phyloP scores from a whole-genome alignment of 495 filamentous ascomycete species.

The Hypoxylon perforatum region DNA sequence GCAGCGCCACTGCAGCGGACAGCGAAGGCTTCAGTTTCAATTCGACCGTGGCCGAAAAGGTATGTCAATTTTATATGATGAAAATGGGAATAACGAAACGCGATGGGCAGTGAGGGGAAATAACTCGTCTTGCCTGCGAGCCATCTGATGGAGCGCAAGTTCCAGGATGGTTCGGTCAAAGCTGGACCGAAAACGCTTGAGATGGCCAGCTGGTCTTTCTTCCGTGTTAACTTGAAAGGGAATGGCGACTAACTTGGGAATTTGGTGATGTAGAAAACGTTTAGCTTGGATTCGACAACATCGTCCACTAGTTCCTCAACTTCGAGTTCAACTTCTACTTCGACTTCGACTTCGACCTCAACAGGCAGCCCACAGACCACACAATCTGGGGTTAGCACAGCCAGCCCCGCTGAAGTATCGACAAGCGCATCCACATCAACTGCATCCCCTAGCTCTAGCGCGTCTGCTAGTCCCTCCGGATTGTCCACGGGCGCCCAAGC shows the following conservation, averaged over 20 bases:
- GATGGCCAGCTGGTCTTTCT: constrained; percentile 13
- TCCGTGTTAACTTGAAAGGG: neutral
- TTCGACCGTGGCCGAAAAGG: constrained; percentile 6
- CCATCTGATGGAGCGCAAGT: no score
- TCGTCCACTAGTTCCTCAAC: constrained; percentile 19
- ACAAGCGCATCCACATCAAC: constrained; percentile 1
- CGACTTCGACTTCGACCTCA: no score
- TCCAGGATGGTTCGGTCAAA: constrained; percentile 4
- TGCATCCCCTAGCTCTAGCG: constrained; percentile 2
- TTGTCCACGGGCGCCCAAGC: constrained; percentile 18
- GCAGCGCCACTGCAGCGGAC: constrained; percentile 1
- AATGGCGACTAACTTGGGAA: constrained; percentile 1
- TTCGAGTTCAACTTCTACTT: no score
- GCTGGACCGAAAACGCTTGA: constrained; percentile 6
- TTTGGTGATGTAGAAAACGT: constrained; percentile 24
- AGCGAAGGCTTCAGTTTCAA: constrained; percentile 9
- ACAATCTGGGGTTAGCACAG: constrained; percentile 21
- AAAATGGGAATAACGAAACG: neutral
- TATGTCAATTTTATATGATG: constrained; percentile 11
- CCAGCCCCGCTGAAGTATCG: constrained; percentile 6
- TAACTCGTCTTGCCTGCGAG: no score
- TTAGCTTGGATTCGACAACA: constrained; percentile 20
- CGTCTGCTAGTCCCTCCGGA: constrained; percentile 2
- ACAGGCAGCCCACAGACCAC: neutral
- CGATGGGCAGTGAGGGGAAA: no score